Evolutionary conservation across 805 yeast genomes (phyloP).

Genomic region (Metschnikowia gruessii): DNA sequence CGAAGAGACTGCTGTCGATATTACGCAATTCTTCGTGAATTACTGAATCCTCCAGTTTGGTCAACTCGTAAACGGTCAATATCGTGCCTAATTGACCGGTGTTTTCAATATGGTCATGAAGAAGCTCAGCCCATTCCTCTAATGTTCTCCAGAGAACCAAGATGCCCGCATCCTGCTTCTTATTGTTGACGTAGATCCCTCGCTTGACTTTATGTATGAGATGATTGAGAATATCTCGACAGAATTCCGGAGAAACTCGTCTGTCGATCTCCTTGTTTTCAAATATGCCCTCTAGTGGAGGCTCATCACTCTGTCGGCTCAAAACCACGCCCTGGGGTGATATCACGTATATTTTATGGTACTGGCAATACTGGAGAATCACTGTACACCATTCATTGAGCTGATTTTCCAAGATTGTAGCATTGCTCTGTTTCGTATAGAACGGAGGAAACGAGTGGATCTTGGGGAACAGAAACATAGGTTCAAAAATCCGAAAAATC

Average conservation of each 20-base stretch:
- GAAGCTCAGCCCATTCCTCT: slow-evolving; percentile 36
- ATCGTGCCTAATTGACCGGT: slow-evolving; percentile 78
- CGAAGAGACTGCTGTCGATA: slow-evolving; percentile 56
- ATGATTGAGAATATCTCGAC: slow-evolving; percentile 51
- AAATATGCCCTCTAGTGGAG: slow-evolving; percentile 37
- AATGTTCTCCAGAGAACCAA: slow-evolving; percentile 60
- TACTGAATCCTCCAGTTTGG: slow-evolving; percentile 52
- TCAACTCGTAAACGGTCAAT: slow-evolving; percentile 77
- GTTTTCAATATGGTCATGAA: slow-evolving; percentile 45
- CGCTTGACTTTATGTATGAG: slow-evolving; percentile 51
- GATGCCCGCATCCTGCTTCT: slow-evolving; percentile 64
- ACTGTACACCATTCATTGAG: slow-evolving; percentile 72
- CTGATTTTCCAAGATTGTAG: slow-evolving; percentile 74
- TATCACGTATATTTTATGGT: slow-evolving; percentile 39
- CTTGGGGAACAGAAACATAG: slow-evolving; percentile 37
- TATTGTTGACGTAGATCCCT: slow-evolving; percentile 53
- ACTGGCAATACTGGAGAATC: slow-evolving; percentile 58
- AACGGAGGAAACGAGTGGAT: slow-evolving; percentile 77
- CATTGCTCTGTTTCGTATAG: slow-evolving; percentile 85
- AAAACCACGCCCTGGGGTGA: slow-evolving; percentile 30
- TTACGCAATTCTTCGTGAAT: slow-evolving; percentile 56
- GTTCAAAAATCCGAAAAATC: too few relatives aligned
- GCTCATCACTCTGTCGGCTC: slow-evolving; percentile 24
- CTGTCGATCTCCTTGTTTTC: slow-evolving; percentile 52
- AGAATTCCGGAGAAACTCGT: slow-evolving; percentile 51